A percentile compares a stretch with the other conserved stretches of the same genome.
Evolutionary conservation across 768 basidiomycete genomes (phyloP).

Genomic region (Harrya chromipes): DNA sequence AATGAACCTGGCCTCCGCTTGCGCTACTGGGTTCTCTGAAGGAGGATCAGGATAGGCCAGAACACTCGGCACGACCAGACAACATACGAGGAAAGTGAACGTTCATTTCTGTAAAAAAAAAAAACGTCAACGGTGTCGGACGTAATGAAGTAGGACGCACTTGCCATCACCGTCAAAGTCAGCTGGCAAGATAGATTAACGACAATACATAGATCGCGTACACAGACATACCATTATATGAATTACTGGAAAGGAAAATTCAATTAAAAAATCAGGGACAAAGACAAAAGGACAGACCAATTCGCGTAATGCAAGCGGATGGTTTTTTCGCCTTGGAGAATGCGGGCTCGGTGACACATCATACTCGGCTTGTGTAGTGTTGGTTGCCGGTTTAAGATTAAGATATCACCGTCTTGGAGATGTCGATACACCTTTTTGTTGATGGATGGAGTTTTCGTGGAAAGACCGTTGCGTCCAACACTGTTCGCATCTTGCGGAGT

Average conservation of each 20-base stretch:
- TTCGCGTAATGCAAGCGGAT: constrained; percentile 99
- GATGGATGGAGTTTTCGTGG: constrained; percentile 72
- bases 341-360: constrained; percentile 96
- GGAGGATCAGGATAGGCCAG: background rate
- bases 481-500: constrained; percentile 77
- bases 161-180: constrained; percentile 92
- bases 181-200: constrained; percentile 40
- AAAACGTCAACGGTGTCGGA: constrained; percentile 3
- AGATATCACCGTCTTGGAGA: constrained; percentile 88
- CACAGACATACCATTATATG: constrained; percentile 78
- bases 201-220: constrained; percentile 4
- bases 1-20: constrained; percentile 90
- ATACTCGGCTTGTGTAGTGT: constrained; percentile 99
- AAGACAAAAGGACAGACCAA: constrained; percentile 56
- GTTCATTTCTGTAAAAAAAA: constrained; percentile 79
- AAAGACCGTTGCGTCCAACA: constrained; percentile 50
- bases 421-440: constrained; percentile 99
- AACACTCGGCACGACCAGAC: background rate
- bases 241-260: constrained; percentile 61
- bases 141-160: constrained; percentile 17
- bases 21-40: constrained; percentile 89
- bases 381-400: constrained; percentile 96
- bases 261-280: constrained; percentile 4
- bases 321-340: constrained; percentile 94
- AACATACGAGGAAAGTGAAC: constrained; percentile 95